A percentile compares a stretch with the other conserved stretches of the same genome.
Conservation (phyloP, 495 filamentous ascomycete genomes). For the Pyronema domesticum region DNA sequence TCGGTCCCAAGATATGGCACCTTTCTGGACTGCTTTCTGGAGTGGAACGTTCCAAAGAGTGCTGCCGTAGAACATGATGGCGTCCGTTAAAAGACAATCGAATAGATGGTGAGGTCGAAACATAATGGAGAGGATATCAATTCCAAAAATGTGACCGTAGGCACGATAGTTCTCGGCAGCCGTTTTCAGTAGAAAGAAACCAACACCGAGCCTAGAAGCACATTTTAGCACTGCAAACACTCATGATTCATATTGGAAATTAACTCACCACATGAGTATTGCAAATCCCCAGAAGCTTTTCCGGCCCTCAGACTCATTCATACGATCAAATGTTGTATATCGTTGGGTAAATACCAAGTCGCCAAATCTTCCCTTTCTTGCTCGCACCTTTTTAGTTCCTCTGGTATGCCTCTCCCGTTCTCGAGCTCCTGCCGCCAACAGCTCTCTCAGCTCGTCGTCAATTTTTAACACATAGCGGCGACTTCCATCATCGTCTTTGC, state of each 20-base stretch:
- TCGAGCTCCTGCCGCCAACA: neutral
- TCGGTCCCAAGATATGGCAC: conserved; percentile 42
- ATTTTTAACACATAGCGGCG: neutral
- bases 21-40: conserved; percentile 37
- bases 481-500: neutral
- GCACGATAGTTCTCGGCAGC: conserved; percentile 45
- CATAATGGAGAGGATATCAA: conserved; percentile 51
- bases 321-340: conserved; percentile 53
- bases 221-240: neutral
- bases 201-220: conserved; percentile 34
- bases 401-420: neutral
- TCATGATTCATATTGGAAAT: neutral
- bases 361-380: conserved; percentile 1
- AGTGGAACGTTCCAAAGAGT: conserved; percentile 38
- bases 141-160: conserved; percentile 44
- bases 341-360: conserved; percentile 46
- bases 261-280: conserved; percentile 45
- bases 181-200: conserved; percentile 42
- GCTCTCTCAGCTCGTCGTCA: conserved; percentile 1
- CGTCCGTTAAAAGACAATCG: conserved; percentile 46
- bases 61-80: conserved; percentile 42
- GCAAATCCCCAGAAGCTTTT: conserved; percentile 60
- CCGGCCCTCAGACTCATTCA: conserved; percentile 37
- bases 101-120: conserved; percentile 42
- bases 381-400: neutral